A percentile compares a stretch with the other conserved stretches of the same genome.
Conservation (phyloP, 1,284 basidiomycete genomes). For the Pseudozyma sp. region DNA sequence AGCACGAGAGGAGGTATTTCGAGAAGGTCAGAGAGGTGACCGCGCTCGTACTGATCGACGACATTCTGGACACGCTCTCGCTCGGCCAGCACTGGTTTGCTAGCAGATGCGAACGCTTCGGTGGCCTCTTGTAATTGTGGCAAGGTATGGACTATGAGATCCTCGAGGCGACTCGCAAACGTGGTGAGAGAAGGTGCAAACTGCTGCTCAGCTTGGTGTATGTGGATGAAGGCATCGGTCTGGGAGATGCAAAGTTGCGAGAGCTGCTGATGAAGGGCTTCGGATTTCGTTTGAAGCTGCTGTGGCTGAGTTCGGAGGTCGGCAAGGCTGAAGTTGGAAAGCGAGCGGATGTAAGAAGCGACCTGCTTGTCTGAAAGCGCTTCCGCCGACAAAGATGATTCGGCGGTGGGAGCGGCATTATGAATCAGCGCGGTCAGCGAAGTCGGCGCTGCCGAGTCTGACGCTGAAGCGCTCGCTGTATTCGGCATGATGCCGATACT, state of each 20-base stretch:
- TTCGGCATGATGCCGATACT: slow-evolving; percentile 4
- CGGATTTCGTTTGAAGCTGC: slow-evolving; percentile 36
- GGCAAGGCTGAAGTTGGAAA: slow-evolving; percentile 40
- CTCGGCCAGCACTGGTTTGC: slow-evolving; percentile 23
- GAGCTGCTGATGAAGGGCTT: slow-evolving; percentile 40
- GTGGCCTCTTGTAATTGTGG: slow-evolving; percentile 32
- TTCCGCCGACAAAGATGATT: slow-evolving; percentile 19
- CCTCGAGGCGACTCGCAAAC: slow-evolving; percentile 23
- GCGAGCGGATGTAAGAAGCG: slow-evolving; percentile 41
- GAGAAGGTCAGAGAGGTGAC: slow-evolving; percentile 88
- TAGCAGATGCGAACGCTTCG: slow-evolving; percentile 20
- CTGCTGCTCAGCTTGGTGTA: slow-evolving; percentile 44
- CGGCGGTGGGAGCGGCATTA: slow-evolving; percentile 8
- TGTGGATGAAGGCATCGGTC: slow-evolving; percentile 46
- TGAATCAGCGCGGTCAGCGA: slow-evolving; percentile 29
- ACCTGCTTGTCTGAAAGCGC: slow-evolving; percentile 33
- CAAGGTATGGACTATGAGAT: slow-evolving; percentile 24
- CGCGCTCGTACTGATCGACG: slow-evolving; percentile 73
- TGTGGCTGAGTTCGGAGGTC: slow-evolving; percentile 43
- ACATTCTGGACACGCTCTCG: slow-evolving; percentile 31
- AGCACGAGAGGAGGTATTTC: slow-evolving; percentile 89
- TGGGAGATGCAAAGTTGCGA: slow-evolving; percentile 54
- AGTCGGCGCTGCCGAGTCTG: background rate
- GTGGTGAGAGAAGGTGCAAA: slow-evolving; percentile 33
- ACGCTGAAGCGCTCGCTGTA: background rate